Evolutionary conservation across 495 filamentous ascomycete genomes (phyloP).

Genomic region (Talaromyces trachyspermus): DNA sequence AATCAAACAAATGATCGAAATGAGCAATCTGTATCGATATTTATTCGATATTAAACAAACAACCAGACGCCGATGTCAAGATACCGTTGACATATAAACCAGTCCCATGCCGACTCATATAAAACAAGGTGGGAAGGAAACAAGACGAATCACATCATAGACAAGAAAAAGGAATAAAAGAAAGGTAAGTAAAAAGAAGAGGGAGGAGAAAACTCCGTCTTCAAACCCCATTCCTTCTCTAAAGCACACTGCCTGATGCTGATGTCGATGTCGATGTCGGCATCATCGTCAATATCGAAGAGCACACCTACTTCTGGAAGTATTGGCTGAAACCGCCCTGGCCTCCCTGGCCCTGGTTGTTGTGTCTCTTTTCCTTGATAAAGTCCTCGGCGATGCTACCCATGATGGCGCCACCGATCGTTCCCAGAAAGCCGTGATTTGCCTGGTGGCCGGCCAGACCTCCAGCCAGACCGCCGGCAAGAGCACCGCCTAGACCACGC

Average conservation of each 20-base stretch:
- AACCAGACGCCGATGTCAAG: neutral
- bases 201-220: too few species aligned
- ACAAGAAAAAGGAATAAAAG: too few species aligned
- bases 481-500: constrained; percentile 40
- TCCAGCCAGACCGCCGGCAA: constrained; percentile 40
- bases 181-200: too few species aligned
- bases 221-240: too few species aligned
- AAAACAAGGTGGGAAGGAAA: neutral
- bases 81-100: neutral
- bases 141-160: too few species aligned
- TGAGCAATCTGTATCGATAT: too few species aligned
- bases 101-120: neutral
- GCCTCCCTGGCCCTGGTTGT: constrained; percentile 13
- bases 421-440: constrained; percentile 42
- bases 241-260: too few species aligned
- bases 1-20: neutral
- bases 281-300: too few species aligned
- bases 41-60: neutral
- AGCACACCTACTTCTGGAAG: constrained; percentile 34
- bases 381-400: constrained; percentile 40
- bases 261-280: too few species aligned
- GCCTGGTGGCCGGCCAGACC: constrained; percentile 43
- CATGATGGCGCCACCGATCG: constrained; percentile 43
- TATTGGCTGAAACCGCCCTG: constrained; percentile 26
- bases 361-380: constrained; percentile 33